phyloP scores from a whole-genome alignment of 2,329 filamentous ascomycete species.

The Monilinia fructigena region DNA sequence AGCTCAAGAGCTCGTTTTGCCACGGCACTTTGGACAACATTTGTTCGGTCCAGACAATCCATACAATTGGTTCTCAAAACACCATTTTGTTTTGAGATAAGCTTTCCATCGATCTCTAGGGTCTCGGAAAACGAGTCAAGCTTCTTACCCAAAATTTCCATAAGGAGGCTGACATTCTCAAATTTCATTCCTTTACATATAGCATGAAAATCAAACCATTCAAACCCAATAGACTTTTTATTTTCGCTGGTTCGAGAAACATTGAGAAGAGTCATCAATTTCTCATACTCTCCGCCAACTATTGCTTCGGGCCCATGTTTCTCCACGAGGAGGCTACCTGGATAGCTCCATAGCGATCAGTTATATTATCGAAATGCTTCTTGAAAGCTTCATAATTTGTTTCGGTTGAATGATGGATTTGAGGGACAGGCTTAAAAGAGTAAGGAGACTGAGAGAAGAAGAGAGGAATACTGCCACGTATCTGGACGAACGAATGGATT shows the following conservation, averaged over 20 bases:
- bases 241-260: conserved; percentile 49
- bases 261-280: conserved; percentile 65
- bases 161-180: conserved; percentile 82
- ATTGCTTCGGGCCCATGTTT: conserved; percentile 79
- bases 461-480: conserved; percentile 86
- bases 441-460: conserved; percentile 97
- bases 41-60: conserved; percentile 96
- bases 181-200: conserved; percentile 97
- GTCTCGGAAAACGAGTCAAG: conserved; percentile 73
- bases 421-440: conserved; percentile 82
- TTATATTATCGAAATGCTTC: conserved; percentile 72
- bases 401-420: conserved; percentile 75
- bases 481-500: conserved; percentile 80
- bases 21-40: conserved; percentile 91
- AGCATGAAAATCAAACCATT: conserved; percentile 97
- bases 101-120: conserved; percentile 49
- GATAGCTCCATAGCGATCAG: conserved; percentile 68
- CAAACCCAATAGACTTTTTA: conserved; percentile 59
- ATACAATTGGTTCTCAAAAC: conserved; percentile 96
- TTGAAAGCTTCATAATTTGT: conserved; percentile 77
- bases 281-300: conserved; percentile 76
- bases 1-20: conserved; percentile 77
- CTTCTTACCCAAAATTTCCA: conserved; percentile 66
- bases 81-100: conserved; percentile 60
- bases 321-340: conserved; percentile 86